Evolutionary conservation across 352 stramenopile species (phyloP).

Genomic region (Thalassiosira livingstoniorum): DNA sequence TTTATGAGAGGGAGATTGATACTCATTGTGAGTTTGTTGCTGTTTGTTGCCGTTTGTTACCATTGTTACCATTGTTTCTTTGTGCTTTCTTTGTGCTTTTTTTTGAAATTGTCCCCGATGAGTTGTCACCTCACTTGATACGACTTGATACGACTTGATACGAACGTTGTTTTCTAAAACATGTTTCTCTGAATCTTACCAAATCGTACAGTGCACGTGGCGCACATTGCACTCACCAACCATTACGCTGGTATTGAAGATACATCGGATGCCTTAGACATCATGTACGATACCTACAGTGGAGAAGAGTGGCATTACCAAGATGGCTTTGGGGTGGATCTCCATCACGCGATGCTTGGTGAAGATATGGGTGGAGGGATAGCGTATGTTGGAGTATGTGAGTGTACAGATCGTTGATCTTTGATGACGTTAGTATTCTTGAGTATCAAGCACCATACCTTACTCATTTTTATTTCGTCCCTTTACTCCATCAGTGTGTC

Average conservation of each 20-base stretch:
- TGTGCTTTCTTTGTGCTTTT: no score
- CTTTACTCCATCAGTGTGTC: no score
- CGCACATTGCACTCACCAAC: constrained; percentile 2
- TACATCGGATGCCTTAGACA: background rate
- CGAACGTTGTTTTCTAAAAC: no score
- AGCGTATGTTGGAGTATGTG: constrained; percentile 1
- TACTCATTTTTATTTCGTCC: no score
- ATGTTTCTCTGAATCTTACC: no score
- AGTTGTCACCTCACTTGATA: no score
- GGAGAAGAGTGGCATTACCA: background rate
- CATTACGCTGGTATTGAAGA: background rate
- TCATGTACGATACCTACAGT: background rate
- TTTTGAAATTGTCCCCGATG: no score
- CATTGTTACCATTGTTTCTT: background rate
- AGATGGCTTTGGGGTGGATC: background rate
- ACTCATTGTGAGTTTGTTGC: constrained; percentile 1
- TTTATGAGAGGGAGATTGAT: constrained; percentile 25
- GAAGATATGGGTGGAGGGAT: constrained; percentile 11
- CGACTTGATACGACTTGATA: no score
- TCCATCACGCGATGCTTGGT: constrained; percentile 13
- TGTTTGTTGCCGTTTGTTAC: background rate
- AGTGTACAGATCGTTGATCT: no score
- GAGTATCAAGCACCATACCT: no score
- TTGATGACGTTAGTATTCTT: no score
- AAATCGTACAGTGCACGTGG: constrained; percentile 11